Evolutionary conservation across 2,329 filamentous ascomycete species (phyloP).

Genomic region (Alternaria atra): DNA sequence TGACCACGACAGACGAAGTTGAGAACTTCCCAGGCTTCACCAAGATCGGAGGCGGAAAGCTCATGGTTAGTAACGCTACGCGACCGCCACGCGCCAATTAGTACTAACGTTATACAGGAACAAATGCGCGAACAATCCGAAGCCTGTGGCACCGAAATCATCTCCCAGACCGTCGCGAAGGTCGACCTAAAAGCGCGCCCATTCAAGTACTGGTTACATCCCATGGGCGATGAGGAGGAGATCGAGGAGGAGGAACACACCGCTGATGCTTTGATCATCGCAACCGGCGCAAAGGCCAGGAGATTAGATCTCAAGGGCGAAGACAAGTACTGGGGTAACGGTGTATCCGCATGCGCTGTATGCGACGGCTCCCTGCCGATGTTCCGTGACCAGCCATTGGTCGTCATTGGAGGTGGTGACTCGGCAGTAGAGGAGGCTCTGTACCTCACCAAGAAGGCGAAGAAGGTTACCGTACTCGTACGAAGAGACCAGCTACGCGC

Average conservation of each 20-base stretch:
- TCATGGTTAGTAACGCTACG: slow-evolving; percentile 72
- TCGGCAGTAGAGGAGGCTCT: slow-evolving; percentile 97
- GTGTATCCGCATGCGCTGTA: slow-evolving; percentile 94
- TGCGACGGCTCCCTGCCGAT: slow-evolving; percentile 97
- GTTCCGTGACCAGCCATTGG: slow-evolving; percentile 94
- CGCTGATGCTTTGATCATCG: slow-evolving; percentile 90
- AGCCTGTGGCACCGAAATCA: slow-evolving; percentile 90
- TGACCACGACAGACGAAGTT: slow-evolving; percentile 97
- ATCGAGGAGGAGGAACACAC: slow-evolving; percentile 78
- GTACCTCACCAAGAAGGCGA: slow-evolving; percentile 97
- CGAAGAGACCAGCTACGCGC: slow-evolving; percentile 86
- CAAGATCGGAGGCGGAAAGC: slow-evolving; percentile 82
- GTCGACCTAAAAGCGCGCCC: slow-evolving; percentile 84
- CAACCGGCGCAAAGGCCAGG: slow-evolving; percentile 91
- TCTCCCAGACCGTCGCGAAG: slow-evolving; percentile 89
- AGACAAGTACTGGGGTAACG: slow-evolving; percentile 96
- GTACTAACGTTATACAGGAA: slow-evolving; percentile 62
- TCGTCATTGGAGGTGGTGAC: slow-evolving; percentile 96
- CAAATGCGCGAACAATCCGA: slow-evolving; percentile 91
- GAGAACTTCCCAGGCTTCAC: slow-evolving; percentile 99
- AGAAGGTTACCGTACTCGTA: slow-evolving; percentile 93
- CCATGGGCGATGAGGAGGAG: slow-evolving; percentile 81
- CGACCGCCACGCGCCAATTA: neutral
- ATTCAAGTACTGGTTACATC: slow-evolving; percentile 82
- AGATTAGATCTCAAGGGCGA: slow-evolving; percentile 85